phyloP scores from a whole-genome alignment of 331 rosid species.

The Saraca asoca region DNA sequence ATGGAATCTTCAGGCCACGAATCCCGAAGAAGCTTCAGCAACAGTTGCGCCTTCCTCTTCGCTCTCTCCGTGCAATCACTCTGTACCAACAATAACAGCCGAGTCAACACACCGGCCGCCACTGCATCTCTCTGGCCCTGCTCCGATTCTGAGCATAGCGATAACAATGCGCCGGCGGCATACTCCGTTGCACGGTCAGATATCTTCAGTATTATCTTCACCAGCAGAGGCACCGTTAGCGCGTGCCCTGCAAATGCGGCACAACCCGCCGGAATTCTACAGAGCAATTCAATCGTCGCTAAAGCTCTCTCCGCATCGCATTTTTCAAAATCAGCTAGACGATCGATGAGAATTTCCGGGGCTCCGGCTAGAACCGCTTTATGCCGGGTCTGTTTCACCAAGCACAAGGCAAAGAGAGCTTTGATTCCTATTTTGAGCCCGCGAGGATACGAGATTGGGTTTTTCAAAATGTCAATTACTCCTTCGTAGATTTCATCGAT shows the following conservation, averaged over 20 bases:
- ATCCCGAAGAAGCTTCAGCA: conserved; percentile 96
- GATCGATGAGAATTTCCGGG: conserved; percentile 59
- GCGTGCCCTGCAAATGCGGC: conserved; percentile 69
- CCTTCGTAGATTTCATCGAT: conserved; percentile 75
- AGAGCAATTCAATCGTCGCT: conserved; percentile 79
- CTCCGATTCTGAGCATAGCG: conserved; percentile 74
- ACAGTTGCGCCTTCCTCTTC: conserved; percentile 84
- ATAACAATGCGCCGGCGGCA: conserved; percentile 79
- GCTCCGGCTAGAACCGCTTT: conserved; percentile 81
- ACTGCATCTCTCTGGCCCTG: conserved; percentile 62
- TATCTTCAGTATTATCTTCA: conserved; percentile 75
- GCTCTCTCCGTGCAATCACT: conserved; percentile 93
- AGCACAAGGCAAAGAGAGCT: conserved; percentile 75
- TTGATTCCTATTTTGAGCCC: conserved; percentile 76
- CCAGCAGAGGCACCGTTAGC: conserved; percentile 81
- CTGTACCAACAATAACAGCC: conserved; percentile 75
- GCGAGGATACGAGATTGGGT: conserved; percentile 57
- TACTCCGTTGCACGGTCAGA: conserved; percentile 88
- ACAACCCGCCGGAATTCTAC: conserved; percentile 66
- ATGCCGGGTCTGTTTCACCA: conserved; percentile 73
- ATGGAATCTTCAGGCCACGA: conserved; percentile 94
- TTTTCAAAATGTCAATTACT: conserved; percentile 58
- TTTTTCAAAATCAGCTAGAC: conserved; percentile 76
- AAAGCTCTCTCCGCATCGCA: conserved; percentile 84
- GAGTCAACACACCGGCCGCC: conserved; percentile 81